These are phyloP conservation scores for Isoetes taiwanensis DNA, from an alignment of 75 land plant species.

Conservation along the genomic window DNA sequence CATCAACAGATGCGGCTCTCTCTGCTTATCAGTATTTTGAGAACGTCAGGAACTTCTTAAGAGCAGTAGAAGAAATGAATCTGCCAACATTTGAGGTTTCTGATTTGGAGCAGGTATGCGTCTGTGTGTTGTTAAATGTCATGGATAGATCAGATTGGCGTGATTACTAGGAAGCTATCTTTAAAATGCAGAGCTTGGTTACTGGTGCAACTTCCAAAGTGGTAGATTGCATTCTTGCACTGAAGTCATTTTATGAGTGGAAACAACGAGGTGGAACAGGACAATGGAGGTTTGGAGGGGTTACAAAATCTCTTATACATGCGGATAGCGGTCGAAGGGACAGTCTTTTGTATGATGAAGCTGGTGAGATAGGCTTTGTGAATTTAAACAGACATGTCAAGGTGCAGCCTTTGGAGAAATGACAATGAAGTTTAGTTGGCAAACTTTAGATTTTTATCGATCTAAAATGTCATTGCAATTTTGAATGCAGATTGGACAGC, in stretches of 20 bases:
- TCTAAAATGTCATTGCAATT: too few relatives aligned
- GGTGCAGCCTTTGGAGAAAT: too few relatives aligned
- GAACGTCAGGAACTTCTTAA: conserved; percentile 3
- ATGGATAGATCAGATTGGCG: background rate
- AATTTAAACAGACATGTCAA: too few relatives aligned
- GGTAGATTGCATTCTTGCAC: background rate
- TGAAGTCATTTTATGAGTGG: conserved; percentile 1
- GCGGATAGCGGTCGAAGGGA: too few relatives aligned
- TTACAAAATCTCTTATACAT: too few relatives aligned
- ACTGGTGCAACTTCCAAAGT: conserved; percentile 2
- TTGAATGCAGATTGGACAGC: too few relatives aligned
- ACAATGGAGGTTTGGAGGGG: background rate
- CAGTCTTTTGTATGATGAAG: too few relatives aligned
- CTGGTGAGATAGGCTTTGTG: too few relatives aligned
- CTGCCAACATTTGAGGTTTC: conserved; percentile 1
- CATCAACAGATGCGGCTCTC: background rate
- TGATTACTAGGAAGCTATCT: background rate
- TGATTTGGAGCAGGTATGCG: background rate
- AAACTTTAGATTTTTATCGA: too few relatives aligned
- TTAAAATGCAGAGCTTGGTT: background rate
- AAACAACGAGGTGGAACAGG: background rate
- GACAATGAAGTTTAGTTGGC: too few relatives aligned
- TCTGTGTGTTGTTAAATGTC: background rate
- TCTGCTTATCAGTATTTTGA: conserved; percentile 7
- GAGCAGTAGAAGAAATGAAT: background rate